These are phyloP conservation scores for Turritis glabra DNA, from an alignment of 345 rosid species.

Conservation along the genomic window DNA sequence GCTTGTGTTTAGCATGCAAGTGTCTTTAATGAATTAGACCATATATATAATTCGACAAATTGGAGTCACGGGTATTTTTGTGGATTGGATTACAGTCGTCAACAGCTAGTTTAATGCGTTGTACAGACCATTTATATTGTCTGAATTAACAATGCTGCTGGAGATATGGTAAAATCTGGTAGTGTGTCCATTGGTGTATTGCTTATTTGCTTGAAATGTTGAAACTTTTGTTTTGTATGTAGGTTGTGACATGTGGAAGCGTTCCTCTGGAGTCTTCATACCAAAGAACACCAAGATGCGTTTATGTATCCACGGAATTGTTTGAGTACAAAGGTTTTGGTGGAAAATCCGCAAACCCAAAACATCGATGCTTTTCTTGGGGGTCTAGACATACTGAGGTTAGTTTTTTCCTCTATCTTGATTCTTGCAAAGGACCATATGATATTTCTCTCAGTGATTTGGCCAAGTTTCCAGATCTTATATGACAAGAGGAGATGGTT, in stretches of 20 bases:
- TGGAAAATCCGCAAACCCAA: constrained; percentile 77
- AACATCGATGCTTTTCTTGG: constrained; percentile 84
- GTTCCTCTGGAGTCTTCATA: constrained; percentile 86
- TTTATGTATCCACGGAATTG: constrained; percentile 82
- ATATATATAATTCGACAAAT: constrained; percentile 1
- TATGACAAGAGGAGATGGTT: background rate
- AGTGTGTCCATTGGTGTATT: background rate
- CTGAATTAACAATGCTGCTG: constrained; percentile 16
- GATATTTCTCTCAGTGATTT: background rate
- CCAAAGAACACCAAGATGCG: constrained; percentile 79
- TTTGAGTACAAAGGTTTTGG: constrained; percentile 79
- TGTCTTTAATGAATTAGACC: background rate
- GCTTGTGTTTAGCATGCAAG: background rate
- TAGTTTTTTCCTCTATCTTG: background rate
- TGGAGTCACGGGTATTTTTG: background rate
- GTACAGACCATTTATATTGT: background rate
- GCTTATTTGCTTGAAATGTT: background rate
- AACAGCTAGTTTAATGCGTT: background rate
- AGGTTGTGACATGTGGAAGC: constrained; percentile 99
- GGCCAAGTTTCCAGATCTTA: background rate
- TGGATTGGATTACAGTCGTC: constrained; percentile 4
- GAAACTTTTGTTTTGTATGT: constrained; percentile 6
- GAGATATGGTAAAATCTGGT: background rate
- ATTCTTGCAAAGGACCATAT: background rate
- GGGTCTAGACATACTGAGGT: constrained; percentile 84